Conservation (phyloP, 2,329 filamentous ascomycete genomes). For the Fonsecaea erecta region DNA sequence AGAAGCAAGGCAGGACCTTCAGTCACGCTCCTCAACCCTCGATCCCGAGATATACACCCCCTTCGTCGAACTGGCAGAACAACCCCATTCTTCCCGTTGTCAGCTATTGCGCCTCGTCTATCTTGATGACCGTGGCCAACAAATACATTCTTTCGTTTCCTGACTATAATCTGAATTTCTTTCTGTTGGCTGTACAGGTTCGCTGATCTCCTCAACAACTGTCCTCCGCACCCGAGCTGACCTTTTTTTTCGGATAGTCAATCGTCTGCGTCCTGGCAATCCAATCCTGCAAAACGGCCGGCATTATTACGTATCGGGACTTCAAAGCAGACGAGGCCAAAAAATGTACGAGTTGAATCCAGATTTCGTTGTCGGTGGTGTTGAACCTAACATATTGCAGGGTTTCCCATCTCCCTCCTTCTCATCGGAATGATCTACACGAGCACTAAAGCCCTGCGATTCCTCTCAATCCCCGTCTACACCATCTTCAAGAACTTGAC, state of each 20-base stretch:
- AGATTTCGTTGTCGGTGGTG: no score
- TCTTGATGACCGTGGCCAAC: slow-evolving; percentile 99
- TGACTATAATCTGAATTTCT: slow-evolving; percentile 94
- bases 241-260: slow-evolving; percentile 61
- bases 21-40: slow-evolving; percentile 46
- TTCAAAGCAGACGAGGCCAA: slow-evolving; percentile 89
- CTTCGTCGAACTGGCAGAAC: slow-evolving; percentile 64
- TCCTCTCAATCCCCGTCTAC: slow-evolving; percentile 95
- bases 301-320: slow-evolving; percentile 79
- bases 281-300: slow-evolving; percentile 75
- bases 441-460: slow-evolving; percentile 92
- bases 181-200: slow-evolving; percentile 92
- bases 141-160: slow-evolving; percentile 95
- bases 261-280: slow-evolving; percentile 88
- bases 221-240: slow-evolving; percentile 14
- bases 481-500: slow-evolving; percentile 99
- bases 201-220: slow-evolving; percentile 39
- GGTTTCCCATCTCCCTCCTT: slow-evolving; percentile 95
- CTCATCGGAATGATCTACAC: slow-evolving; percentile 99
- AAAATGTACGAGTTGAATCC: slow-evolving; percentile 70
- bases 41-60: slow-evolving; percentile 43
- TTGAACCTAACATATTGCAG: slow-evolving; percentile 52
- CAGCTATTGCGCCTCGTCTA: slow-evolving; percentile 93
- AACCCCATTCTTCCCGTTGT: slow-evolving; percentile 80
- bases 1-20: slow-evolving; percentile 58